Evolutionary conservation across 106 monocot genomes (phyloP), one percentile per base, ranked within the genome.

Genomic region (Triglochin maritima): DNA sequence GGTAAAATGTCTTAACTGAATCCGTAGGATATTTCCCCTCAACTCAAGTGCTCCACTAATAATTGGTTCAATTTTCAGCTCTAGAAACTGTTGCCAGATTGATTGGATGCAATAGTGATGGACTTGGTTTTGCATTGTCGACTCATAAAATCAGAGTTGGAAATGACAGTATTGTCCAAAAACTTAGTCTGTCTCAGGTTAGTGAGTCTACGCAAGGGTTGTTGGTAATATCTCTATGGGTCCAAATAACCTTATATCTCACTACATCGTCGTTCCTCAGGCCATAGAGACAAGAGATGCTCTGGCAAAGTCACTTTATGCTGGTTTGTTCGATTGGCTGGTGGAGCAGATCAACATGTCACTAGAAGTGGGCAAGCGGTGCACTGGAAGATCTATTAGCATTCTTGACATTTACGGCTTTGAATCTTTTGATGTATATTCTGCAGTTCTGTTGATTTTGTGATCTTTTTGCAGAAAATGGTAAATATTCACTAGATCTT

Each of bases 391-490:
- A 92, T 98, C 92, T 10, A 98, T 98, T 60, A 88, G 91, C 72
- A 92, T 98, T 73, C 88, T 98, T 68, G 98, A 98, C 71, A 98
- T 98, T 52, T 98, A 98, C 71, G 98, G 98, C 13, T 98, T 98
- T 82, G 98, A 98, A 79, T 98, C 91, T 63, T 98, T 98, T 79
- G 81, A 89, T 62, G 98, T 88, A 86, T 52, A 58, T 12, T 57
- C 16, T 71, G 3, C 5, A 49, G 64, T 75, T 16, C 77, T n/a
- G 10, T 41, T 69, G 44, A 58, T 66, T n/a, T 56, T 65, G n/a
- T 29, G 55, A 63, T 48, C 29, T 12, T 15, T 52, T 62, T 47
- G 7, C 67, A 55, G 42, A 62, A 4, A 56, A 44, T n/a, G 4
- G 48, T 59, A 3, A 3, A 7, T 47, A 16, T 52, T 57, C 29